phyloP scores from a whole-genome alignment of 768 basidiomycete genomes.

The Naganishia onofrii region DNA sequence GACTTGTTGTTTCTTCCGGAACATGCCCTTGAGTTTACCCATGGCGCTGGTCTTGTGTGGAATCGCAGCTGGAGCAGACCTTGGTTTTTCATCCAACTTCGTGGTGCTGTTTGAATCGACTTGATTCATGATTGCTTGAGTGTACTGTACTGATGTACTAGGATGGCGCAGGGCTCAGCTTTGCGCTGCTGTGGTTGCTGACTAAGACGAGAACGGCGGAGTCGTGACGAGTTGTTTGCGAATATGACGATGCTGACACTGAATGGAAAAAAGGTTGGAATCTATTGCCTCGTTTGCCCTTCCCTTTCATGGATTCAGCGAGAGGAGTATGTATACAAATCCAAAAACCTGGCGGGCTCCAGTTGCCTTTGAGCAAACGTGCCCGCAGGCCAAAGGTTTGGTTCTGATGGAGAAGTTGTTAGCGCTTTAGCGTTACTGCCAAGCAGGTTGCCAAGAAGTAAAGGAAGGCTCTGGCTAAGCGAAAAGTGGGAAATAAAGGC shows the following conservation, averaged over 20 bases:
- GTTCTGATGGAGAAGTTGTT: neutral
- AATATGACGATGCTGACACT: neutral
- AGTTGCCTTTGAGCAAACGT: neutral
- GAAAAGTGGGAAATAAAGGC: neutral
- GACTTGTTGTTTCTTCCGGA: constrained; percentile 21
- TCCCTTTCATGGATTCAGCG: neutral
- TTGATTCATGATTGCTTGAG: neutral
- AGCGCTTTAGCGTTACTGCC: constrained; percentile 4
- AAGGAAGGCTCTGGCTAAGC: too few relatives aligned
- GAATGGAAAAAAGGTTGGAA: neutral
- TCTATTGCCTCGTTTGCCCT: neutral
- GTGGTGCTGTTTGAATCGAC: constrained; percentile 14
- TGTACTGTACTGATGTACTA: constrained; percentile 25
- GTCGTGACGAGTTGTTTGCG: neutral
- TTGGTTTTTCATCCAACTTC: neutral
- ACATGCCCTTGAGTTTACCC: constrained; percentile 27
- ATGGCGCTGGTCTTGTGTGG: constrained; percentile 22
- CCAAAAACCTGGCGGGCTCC: neutral
- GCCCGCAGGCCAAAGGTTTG: too few relatives aligned
- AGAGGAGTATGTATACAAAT: neutral
- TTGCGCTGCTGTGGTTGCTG: neutral
- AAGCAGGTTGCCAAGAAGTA: constrained; percentile 2
- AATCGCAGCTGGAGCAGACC: constrained; percentile 2
- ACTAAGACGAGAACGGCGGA: neutral
- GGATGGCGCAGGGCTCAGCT: constrained; percentile 15